Conservation (phyloP, 345 rosid genomes). For the Balakata baccata region DNA sequence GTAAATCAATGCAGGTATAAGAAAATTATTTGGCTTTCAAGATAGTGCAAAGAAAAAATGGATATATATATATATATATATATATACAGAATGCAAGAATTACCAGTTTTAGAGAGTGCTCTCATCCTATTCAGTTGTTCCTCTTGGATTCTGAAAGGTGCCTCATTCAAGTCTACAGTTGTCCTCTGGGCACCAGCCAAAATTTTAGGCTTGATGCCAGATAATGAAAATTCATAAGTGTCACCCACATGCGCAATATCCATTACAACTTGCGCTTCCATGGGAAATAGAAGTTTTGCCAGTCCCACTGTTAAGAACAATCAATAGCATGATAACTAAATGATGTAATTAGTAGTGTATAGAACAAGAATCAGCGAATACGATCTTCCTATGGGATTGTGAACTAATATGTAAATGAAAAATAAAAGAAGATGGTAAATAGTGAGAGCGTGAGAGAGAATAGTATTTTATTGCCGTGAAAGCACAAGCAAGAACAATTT, state of each 20-base stretch:
- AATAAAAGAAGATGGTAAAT: neutral
- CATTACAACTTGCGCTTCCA: conserved; percentile 68
- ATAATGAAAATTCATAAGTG: conserved; percentile 59
- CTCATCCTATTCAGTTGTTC: conserved; percentile 61
- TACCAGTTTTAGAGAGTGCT: conserved; percentile 77
- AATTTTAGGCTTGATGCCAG: conserved; percentile 35
- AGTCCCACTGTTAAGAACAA: conserved; percentile 54
- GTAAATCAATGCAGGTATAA: no score
- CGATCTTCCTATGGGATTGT: neutral
- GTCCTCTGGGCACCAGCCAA: conserved; percentile 35
- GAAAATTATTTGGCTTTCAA: neutral
- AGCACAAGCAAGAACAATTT: no score
- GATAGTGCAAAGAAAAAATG: neutral
- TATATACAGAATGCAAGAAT: neutral
- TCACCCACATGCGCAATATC: conserved; percentile 61
- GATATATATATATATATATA: neutral
- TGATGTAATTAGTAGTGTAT: neutral
- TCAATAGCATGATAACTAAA: neutral
- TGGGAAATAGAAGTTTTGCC: conserved; percentile 74
- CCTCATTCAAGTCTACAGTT: conserved; percentile 58
- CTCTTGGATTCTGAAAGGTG: conserved; percentile 62
- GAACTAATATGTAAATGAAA: neutral
- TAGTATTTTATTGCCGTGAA: no score
- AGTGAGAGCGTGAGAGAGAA: no score
- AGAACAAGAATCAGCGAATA: neutral